phyloP scores from a whole-genome alignment of 805 yeast genomes.

The Suhomyces vadensis region DNA sequence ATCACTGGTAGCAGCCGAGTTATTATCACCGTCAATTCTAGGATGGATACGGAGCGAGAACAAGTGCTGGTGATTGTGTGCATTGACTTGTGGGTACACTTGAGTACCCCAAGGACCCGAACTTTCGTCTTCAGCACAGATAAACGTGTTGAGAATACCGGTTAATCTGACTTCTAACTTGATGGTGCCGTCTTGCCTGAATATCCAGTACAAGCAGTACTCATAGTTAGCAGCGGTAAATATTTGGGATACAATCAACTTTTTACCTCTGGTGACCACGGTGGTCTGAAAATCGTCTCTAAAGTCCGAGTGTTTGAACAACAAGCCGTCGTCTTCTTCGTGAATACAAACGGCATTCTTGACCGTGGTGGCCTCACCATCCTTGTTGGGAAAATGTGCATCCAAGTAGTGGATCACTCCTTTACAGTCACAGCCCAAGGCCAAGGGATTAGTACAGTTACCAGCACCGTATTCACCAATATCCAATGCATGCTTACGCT shows the following conservation, averaged over 20 bases:
- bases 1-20: constrained; percentile 69
- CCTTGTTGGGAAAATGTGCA: constrained; percentile 69
- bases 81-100: constrained; percentile 78
- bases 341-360: constrained; percentile 82
- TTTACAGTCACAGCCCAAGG: constrained; percentile 82
- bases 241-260: constrained; percentile 72
- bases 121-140: constrained; percentile 63
- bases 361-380: constrained; percentile 68
- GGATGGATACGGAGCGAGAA: constrained; percentile 79
- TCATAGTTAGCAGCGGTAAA: constrained; percentile 88
- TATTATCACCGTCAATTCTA: constrained; percentile 76
- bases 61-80: constrained; percentile 86
- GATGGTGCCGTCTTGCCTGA: constrained; percentile 82
- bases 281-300: constrained; percentile 77
- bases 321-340: constrained; percentile 81
- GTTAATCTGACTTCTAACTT: constrained; percentile 77
- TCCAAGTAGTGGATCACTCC: constrained; percentile 83
- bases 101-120: constrained; percentile 77
- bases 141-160: constrained; percentile 77
- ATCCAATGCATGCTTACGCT: constrained; percentile 83
- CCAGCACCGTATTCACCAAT: constrained; percentile 90
- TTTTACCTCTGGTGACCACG: constrained; percentile 73
- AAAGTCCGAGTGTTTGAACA: constrained; percentile 82
- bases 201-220: constrained; percentile 80
- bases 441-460: constrained; percentile 75